Evolutionary conservation across 306 rosid genomes (phyloP).

Genomic region (Quercus variabilis): DNA sequence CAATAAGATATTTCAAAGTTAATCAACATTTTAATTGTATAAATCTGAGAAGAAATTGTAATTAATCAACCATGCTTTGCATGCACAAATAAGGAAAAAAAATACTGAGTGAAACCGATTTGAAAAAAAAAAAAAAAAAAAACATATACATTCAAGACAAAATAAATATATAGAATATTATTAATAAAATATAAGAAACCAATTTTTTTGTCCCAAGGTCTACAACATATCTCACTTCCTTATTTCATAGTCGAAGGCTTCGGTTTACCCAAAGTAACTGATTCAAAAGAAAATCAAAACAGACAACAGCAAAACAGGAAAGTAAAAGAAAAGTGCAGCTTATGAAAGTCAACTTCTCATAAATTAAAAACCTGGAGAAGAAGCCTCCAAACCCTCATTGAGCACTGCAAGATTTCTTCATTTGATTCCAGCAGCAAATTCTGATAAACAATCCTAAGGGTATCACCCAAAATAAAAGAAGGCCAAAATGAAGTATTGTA

Average conservation of each 20-base stretch:
- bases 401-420: constrained; percentile 77
- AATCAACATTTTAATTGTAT: no score
- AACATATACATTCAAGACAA: no score
- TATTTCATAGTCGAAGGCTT: background rate
- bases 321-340: background rate
- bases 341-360: background rate
- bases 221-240: background rate
- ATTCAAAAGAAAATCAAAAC: background rate
- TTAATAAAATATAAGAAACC: no score
- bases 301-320: background rate
- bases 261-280: background rate
- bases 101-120: no score
- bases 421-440: constrained; percentile 89
- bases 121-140: no score
- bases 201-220: background rate
- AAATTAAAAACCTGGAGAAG: constrained; percentile 72
- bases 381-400: constrained; percentile 96
- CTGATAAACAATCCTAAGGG: constrained; percentile 90
- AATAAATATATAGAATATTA: no score
- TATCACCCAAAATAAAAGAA: constrained; percentile 82
- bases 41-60: no score
- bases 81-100: no score
- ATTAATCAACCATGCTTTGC: no score
- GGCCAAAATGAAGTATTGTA: constrained; percentile 77
- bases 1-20: background rate